Conservation (phyloP, 2,329 filamentous ascomycete species). For the Pseudogymnoascus sp. region DNA sequence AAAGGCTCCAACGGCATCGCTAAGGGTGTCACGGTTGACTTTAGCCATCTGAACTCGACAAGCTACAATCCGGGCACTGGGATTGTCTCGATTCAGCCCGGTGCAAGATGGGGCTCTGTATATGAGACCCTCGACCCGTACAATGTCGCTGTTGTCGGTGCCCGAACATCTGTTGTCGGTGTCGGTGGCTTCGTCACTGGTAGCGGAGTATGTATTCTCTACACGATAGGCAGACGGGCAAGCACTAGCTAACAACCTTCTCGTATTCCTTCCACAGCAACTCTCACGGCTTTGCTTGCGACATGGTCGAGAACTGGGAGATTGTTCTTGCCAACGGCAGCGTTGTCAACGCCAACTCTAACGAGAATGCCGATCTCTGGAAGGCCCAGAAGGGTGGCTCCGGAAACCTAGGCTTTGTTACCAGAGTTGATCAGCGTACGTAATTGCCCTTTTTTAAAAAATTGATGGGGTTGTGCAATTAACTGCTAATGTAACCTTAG, state of each 20-base stretch:
- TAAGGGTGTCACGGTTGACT: constrained; percentile 39
- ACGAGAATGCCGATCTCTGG: constrained; percentile 40
- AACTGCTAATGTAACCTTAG: constrained; percentile 10
- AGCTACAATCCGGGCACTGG: constrained; percentile 21
- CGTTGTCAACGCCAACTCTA: constrained; percentile 37
- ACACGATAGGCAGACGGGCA: constrained; percentile 11
- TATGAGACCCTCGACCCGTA: constrained; percentile 28
- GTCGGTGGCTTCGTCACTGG: constrained; percentile 33
- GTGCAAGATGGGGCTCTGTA: constrained; percentile 31
- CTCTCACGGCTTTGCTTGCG: constrained; percentile 40
- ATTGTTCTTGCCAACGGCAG: constrained; percentile 43
- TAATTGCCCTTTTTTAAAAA: background rate
- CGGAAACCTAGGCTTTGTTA: constrained; percentile 47
- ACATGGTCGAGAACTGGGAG: constrained; percentile 40
- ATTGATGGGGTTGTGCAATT: constrained; percentile 8
- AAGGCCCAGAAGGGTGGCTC: constrained; percentile 46
- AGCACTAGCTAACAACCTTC: constrained; percentile 14
- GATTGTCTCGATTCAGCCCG: constrained; percentile 28
- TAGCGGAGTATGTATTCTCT: constrained; percentile 23
- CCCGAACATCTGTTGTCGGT: constrained; percentile 29
- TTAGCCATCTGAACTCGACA: constrained; percentile 24
- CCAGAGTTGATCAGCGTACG: constrained; percentile 21
- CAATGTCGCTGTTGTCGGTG: constrained; percentile 28
- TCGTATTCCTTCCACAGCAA: constrained; percentile 31
- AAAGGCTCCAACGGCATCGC: constrained; percentile 38